phyloP scores from a whole-genome alignment of 495 filamentous ascomycete genomes.

The Annulohypoxylon moriforme region DNA sequence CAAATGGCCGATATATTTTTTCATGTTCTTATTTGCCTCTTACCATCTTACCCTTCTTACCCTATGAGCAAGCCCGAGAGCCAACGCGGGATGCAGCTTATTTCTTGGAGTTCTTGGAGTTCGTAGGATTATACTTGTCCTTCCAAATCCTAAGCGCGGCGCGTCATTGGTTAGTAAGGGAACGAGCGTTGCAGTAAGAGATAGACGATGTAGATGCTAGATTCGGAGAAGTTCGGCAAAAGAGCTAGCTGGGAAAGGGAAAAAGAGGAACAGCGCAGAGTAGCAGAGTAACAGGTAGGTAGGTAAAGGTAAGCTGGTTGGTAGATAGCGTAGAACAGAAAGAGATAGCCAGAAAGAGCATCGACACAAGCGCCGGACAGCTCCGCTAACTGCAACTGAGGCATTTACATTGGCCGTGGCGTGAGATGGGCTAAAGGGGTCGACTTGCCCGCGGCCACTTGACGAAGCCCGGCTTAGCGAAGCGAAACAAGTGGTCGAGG shows the following conservation, averaged over 20 bases:
- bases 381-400: conserved; percentile 42
- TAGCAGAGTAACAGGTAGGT: conserved; percentile 8
- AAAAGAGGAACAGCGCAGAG: conserved; percentile 23
- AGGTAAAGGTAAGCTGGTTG: conserved; percentile 9
- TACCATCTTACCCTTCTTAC: neutral
- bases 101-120: conserved; percentile 47
- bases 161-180: conserved; percentile 40
- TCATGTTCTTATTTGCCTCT: neutral
- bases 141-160: conserved; percentile 86
- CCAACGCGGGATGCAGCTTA: conserved; percentile 32
- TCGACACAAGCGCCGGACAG: conserved; percentile 26
- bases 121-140: conserved; percentile 85
- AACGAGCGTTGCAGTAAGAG: conserved; percentile 29
- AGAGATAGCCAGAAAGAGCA: conserved; percentile 21
- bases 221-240: conserved; percentile 39
- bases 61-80: conserved; percentile 16
- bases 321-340: conserved; percentile 16
- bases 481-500: conserved; percentile 12
- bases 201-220: conserved; percentile 24
- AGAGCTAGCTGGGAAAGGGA: neutral
- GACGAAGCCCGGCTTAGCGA: too few relatives aligned
- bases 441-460: too few relatives aligned
- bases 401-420: conserved; percentile 39
- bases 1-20: conserved; percentile 18
- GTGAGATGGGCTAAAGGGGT: conserved; percentile 16